These are phyloP conservation scores for Candida vartiovaarae DNA, from an alignment of 805 yeast species.

Conservation along the genomic window DNA sequence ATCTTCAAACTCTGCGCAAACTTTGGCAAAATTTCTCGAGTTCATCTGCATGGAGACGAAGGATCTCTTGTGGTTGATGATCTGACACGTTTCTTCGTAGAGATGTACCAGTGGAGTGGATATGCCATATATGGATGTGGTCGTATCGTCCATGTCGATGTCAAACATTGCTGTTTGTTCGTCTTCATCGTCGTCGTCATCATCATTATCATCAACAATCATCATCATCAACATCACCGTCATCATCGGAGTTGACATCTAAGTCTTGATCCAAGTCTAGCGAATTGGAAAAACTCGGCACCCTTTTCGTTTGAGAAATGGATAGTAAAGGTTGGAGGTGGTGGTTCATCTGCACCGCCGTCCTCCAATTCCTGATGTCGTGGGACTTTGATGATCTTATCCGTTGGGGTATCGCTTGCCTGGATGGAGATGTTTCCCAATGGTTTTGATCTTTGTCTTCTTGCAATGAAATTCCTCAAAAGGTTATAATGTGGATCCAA, in stretches of 20 bases:
- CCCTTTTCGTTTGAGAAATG: constrained; percentile 11
- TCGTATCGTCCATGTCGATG: not conserved
- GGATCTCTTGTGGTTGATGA: constrained; percentile 39
- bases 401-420: constrained; percentile 16
- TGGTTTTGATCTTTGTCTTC: not conserved
- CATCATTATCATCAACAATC: not conserved
- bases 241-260: not conserved
- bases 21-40: constrained; percentile 41
- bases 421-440: constrained; percentile 13
- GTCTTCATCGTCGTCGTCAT: not conserved
- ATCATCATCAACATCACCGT: not conserved
- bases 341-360: constrained; percentile 13
- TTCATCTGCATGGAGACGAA: constrained; percentile 28
- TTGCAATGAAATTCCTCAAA: constrained; percentile 5
- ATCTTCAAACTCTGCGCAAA: constrained; percentile 42
- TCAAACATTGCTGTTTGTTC: not conserved
- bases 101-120: constrained; percentile 25
- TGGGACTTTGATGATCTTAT: constrained; percentile 21
- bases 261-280: not conserved
- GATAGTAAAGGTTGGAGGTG: constrained; percentile 21
- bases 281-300: not conserved
- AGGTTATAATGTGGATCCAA: constrained; percentile 17
- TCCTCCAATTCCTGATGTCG: constrained; percentile 12
- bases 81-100: constrained; percentile 32
- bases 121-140: constrained; percentile 12